Percentiles rank a stretch among this genome's conserved stretches.
Evolutionary conservation across 108 stramenopile species (phyloP).

Genomic region (Mayamaea pseudoterrestris): DNA sequence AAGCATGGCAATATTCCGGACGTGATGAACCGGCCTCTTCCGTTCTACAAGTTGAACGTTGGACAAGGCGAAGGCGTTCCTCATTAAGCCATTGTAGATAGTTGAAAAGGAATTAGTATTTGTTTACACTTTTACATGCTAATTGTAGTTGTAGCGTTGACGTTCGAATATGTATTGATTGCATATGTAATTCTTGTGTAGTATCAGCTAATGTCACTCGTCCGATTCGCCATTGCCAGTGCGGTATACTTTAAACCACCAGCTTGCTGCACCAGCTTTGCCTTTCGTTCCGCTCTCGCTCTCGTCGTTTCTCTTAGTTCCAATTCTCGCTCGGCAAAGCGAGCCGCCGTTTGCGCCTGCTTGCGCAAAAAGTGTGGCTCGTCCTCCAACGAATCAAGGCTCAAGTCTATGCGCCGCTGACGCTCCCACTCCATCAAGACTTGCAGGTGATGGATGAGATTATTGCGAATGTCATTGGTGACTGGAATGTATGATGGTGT

Average conservation of each 20-base stretch:
- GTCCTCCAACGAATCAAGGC: conserved; percentile 5
- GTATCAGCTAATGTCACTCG: no score
- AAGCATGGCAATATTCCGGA: conserved; percentile 42
- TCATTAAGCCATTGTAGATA: no score
- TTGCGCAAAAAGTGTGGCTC: conserved; percentile 9
- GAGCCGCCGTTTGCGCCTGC: conserved; percentile 55
- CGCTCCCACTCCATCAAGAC: conserved; percentile 65
- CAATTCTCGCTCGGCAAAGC: conserved; percentile 74
- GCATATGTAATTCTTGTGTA: no score
- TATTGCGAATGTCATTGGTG: not conserved
- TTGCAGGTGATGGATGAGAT: conserved; percentile 24
- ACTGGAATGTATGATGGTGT: not conserved
- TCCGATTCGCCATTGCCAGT: conserved; percentile 70
- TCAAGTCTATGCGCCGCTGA: conserved; percentile 33
- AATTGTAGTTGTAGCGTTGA: no score
- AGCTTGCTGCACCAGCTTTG: conserved; percentile 49
- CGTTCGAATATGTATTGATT: no score
- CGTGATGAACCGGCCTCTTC: conserved; percentile 54
- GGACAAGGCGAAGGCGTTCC: no score
- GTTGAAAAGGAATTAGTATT: no score
- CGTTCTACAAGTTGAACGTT: no score
- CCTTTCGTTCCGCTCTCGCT: conserved; percentile 65
- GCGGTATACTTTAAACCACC: conserved; percentile 77
- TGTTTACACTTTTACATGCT: no score
- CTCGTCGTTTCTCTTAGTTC: conserved; percentile 57